Conservation (phyloP, 169 alveolate genomes). For the Miamiensis avidus region DNA sequence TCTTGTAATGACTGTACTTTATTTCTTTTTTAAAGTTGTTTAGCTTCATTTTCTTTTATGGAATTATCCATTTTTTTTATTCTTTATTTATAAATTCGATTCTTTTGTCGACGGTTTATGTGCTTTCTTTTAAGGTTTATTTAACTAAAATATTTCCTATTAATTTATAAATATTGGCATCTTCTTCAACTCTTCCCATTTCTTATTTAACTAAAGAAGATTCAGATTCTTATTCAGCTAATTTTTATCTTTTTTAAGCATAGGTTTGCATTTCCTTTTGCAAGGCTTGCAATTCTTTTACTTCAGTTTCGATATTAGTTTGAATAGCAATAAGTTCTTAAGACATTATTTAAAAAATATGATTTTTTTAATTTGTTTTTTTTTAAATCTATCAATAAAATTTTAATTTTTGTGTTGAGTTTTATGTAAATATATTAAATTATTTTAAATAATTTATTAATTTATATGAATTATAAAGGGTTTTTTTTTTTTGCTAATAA, state of each 20-base stretch:
- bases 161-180: not conserved
- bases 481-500: no score
- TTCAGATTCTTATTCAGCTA: not conserved
- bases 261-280: not conserved
- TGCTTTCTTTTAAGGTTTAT: not conserved
- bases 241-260: not conserved
- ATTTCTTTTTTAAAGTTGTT: not conserved
- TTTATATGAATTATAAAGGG: no score
- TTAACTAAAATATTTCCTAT: not conserved
- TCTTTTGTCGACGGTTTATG: not conserved
- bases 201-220: not conserved
- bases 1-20: not conserved
- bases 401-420: no score
- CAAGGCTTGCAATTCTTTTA: not conserved
- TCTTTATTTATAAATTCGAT: not conserved
- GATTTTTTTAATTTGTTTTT: no score
- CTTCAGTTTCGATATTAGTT: not conserved
- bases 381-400: no score
- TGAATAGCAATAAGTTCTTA: not conserved
- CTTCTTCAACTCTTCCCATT: not conserved
- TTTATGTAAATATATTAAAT: no score
- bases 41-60: not conserved
- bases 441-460: no score
- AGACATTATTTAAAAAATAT: not conserved
- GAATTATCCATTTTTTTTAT: not conserved